A percentile compares a stretch with the other conserved stretches of the same genome.
Conservation (phyloP, 345 rosid genomes). For the Zanthoxylum bungeanum region DNA sequence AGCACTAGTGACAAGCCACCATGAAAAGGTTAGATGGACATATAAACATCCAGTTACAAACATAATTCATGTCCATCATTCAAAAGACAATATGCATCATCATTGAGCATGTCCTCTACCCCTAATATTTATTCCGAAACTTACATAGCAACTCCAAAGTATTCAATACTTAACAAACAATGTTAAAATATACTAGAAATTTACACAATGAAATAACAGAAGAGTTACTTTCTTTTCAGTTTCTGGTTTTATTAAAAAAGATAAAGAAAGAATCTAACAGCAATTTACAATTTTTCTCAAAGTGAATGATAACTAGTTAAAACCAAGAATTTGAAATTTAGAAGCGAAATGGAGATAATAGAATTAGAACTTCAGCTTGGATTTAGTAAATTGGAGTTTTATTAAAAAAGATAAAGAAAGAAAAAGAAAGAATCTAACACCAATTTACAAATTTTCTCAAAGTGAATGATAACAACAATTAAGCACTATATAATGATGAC, state of each 20-base stretch:
- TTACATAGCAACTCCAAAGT: background rate
- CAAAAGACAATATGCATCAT: background rate
- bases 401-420: background rate
- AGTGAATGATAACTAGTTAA: background rate
- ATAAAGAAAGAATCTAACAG: background rate
- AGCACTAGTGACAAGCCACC: background rate
- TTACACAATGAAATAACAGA: background rate
- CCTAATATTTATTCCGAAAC: background rate
- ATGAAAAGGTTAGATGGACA: conserved; percentile 2
- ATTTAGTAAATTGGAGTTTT: background rate
- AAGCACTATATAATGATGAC: background rate
- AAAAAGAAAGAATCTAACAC: background rate
- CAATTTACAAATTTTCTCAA: background rate
- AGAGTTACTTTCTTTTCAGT: background rate
- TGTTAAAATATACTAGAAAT: background rate
- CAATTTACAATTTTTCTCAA: background rate
- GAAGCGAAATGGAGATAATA: background rate
- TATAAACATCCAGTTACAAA: background rate
- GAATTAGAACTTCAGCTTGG: background rate
- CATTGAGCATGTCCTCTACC: background rate
- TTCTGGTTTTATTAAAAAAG: background rate
- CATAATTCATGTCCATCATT: background rate
- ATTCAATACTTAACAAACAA: background rate
- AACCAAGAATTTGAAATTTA: background rate
- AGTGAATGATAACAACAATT: background rate